Percentiles rank a stretch among this genome's conserved stretches.
Evolutionary conservation across 768 basidiomycete genomes (phyloP).

Genomic region (Rhodotorula babjevae): DNA sequence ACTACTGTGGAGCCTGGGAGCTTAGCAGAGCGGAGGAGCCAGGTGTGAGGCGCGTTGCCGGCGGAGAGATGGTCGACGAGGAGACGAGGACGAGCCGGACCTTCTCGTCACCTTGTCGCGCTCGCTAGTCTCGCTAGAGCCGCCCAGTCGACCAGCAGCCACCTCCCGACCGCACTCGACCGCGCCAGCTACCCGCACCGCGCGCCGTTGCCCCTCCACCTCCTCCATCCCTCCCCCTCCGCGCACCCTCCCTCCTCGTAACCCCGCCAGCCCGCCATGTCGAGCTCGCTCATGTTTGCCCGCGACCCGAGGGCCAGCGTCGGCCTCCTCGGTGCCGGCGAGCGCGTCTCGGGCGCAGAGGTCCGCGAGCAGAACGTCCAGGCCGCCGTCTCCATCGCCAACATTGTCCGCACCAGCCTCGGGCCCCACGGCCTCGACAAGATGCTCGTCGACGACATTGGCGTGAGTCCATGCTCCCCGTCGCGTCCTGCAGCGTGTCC

Average conservation of each 20-base stretch:
- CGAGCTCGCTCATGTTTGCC: constrained; percentile 19
- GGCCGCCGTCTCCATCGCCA: constrained; percentile 92
- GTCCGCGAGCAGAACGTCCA: constrained; percentile 59
- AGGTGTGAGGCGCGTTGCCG: no score
- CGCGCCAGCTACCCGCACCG: no score
- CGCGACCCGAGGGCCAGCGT: constrained; percentile 27
- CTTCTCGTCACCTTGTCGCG: no score
- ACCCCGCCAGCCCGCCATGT: constrained; percentile 2
- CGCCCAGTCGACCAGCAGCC: no score
- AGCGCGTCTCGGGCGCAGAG: constrained; percentile 37
- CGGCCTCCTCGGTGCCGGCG: constrained; percentile 31
- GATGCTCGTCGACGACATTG: constrained; percentile 79
- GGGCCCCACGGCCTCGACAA: constrained; percentile 93
- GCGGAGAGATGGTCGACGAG: no score
- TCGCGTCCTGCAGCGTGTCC: no score
- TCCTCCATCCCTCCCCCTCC: background rate
- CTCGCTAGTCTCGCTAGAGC: no score
- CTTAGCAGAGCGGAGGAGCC: no score
- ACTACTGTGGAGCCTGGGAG: no score
- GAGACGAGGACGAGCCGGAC: no score
- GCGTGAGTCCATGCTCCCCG: constrained; percentile 57
- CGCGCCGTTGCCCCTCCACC: no score
- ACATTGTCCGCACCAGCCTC: constrained; percentile 91
- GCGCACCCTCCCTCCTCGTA: background rate
- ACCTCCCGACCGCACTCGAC: no score